Evolutionary conservation across 768 basidiomycete species (phyloP), one percentile per base, ranked within the genome.

Genomic region (Suillus americanus): DNA sequence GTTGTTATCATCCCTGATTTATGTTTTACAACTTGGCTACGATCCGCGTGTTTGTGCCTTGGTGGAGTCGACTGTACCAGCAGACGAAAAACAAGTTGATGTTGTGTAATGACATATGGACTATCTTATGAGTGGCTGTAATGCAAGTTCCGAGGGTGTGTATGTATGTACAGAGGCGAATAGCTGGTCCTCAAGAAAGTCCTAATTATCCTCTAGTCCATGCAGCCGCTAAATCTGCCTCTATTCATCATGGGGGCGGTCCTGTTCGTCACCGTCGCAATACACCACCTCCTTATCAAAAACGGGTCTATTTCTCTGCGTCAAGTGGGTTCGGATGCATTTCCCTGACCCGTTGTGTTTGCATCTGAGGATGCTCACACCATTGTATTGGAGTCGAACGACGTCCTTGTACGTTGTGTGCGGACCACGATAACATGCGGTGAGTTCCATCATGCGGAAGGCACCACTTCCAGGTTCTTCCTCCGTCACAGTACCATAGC

Each of bases 371-470:
- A 54, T 20, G 53, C 30, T 54, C 30, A 54, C 53, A 54, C 53
- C 53, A 20, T 54, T 54, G 53, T 54, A 33, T 33, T 54, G 53
- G 30, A 33, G 53, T 54, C 53, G 30, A 13, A 54, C 30, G 7
- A 33, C 30, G 1, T 54, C 53, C 20, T 12, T 54, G 30, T 2
- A 6, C 30, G 30, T n/a, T 1, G 53, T 54, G 20, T 54, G 53
- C 30, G 53, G 53, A 33, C 53, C 53, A 33, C 53, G 53, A 54
- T 54, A 54, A 33, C 53, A 54, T 5, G 53, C 53, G 10, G 53
- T 54, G 30, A 54, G 53, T 54, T 54, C 53, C 53, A 54, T 54
- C 53, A 54, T 54, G 18, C 53, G 53, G 20, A 54, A 54, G 53
- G 30, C 5, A 10, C 53, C 53, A 54, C 53, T 54, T n/a, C 53